phyloP scores from a whole-genome alignment of 2,329 filamentous ascomycete species.

The Trichoderma harzianum region DNA sequence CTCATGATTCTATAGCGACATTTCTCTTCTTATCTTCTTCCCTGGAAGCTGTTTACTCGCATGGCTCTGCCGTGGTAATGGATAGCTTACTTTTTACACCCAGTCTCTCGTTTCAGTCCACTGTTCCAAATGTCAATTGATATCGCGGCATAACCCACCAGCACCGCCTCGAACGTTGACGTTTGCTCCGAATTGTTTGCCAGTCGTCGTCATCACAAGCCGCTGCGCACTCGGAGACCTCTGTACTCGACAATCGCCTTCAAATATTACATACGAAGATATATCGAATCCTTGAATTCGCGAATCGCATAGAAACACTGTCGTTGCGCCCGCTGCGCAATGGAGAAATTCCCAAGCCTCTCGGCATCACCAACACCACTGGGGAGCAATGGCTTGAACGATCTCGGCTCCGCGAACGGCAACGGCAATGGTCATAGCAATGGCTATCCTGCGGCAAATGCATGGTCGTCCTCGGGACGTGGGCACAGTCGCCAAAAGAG shows the following conservation, averaged over 20 bases:
- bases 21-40: not conserved
- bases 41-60: not conserved
- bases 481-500: constrained; percentile 77
- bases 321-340: constrained; percentile 24
- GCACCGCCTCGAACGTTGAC: constrained; percentile 1
- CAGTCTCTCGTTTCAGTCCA: constrained; percentile 5
- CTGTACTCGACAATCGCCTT: not conserved
- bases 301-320: not conserved
- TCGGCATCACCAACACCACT: constrained; percentile 40
- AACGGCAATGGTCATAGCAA: not conserved
- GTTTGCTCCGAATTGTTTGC: not conserved
- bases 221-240: not conserved
- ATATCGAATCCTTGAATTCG: not conserved
- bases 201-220: not conserved
- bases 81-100: not conserved
- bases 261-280: not conserved
- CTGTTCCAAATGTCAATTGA: constrained; percentile 7
- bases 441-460: constrained; percentile 10
- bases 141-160: not conserved
- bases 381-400: constrained; percentile 28
- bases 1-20: not conserved
- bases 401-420: constrained; percentile 30
- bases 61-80: constrained; percentile 14
- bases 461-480: constrained; percentile 33
- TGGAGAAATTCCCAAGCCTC: constrained; percentile 58